Evolutionary conservation across 2,329 filamentous ascomycete species (phyloP).

Genomic region (Ophiognomonia clavigignenti-juglandacearum): DNA sequence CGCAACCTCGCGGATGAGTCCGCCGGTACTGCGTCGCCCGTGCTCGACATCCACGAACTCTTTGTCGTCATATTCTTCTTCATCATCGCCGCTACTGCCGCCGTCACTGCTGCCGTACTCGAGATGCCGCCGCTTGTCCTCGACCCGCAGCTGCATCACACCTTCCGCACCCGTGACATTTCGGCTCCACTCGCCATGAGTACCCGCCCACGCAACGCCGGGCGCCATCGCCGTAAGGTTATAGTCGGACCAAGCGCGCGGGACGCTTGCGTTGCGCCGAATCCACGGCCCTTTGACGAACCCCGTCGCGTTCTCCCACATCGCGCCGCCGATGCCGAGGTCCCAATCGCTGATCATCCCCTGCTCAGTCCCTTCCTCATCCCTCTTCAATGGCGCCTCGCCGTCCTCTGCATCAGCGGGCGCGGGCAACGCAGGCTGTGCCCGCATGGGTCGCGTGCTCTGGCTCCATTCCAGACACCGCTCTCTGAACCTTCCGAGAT

Average conservation of each 20-base stretch:
- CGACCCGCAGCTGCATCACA: conserved; percentile 64
- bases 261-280: conserved; percentile 46
- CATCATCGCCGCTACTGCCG: too few relatives aligned
- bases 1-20: conserved; percentile 62
- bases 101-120: conserved; percentile 42
- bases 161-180: conserved; percentile 75
- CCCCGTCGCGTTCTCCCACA: conserved; percentile 78
- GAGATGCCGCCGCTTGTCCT: conserved; percentile 43
- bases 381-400: conserved; percentile 31
- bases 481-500: conserved; percentile 61
- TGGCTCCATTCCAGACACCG: conserved; percentile 58
- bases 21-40: conserved; percentile 35
- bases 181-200: conserved; percentile 60
- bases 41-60: conserved; percentile 19
- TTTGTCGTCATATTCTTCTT: too few relatives aligned
- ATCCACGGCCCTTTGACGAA: conserved; percentile 74
- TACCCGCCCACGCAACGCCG: conserved; percentile 58
- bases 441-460: conserved; percentile 46
- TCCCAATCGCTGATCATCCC: conserved; percentile 27
- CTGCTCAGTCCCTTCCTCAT: too few relatives aligned
- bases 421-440: conserved; percentile 33
- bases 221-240: conserved; percentile 64
- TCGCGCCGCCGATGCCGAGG: conserved; percentile 29
- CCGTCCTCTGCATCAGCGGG: conserved; percentile 34
- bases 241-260: conserved; percentile 42